Base-by-base conservation (phyloP, 2,329 filamentous ascomycete species). In the Phialophora tarda region DNA sequence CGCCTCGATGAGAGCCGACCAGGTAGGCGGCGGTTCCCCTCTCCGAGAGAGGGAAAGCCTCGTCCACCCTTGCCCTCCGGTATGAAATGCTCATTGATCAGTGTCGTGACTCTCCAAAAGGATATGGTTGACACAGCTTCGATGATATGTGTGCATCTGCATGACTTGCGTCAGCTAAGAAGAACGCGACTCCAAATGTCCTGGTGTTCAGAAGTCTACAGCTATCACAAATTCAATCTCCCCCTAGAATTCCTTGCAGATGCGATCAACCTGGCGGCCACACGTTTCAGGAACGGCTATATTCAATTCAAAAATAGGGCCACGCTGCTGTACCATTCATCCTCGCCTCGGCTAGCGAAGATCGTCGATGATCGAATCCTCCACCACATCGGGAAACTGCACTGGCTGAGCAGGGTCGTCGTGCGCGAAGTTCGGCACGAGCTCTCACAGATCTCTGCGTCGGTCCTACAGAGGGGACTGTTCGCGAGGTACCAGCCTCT, bases 111-210 rank as follows among this genome's bases (percentile, higher is more conserved):
- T 30, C 34, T 62, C 2, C 60, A 44, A 26, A 11, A 56, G 5
- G 44, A 56, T 12, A 32, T 62, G 24, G n/a, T 24, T 34, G 51
- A 56, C 24, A 48, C 23, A 4, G 60, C 50, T 11, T n/a, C 6
- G 38, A 32, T 47, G 51, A 62, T 62, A 44, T 23, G 50, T 24
- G 41, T 23, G 38, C 51, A 34, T 21, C n/a, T 56, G 17, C 60
- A 62, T 26, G 32, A 48, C 23, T 24, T 62, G 21, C 60, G 60
- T 7, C 34, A 47, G 24, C 24, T 55, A n/a, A 54, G 60, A 28
- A 62, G 51, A 44, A 44, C 21, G 2, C 34, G 38, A 7, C 21
- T 54, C 24, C 59, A 54, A 54, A 14, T 62, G 17, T 8, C 28
- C 23, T 54, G 47, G 41, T 53, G 21, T 8, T 0, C 59, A 34